phyloP scores from a whole-genome alignment of 2,329 filamentous ascomycete genomes.

The Fusarium redolens region DNA sequence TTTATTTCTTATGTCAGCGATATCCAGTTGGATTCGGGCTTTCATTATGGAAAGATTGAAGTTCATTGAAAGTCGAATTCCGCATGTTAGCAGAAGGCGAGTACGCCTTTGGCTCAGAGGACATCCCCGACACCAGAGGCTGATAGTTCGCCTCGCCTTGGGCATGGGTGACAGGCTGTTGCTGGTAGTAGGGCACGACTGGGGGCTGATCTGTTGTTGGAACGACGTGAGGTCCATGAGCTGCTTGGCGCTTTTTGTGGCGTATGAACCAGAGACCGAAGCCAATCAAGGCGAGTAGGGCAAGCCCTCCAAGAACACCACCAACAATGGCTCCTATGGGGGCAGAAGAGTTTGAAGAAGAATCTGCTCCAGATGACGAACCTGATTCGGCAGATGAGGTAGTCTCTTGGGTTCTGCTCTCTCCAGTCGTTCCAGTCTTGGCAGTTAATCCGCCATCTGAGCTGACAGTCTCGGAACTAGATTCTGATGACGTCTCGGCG shows the following conservation, averaged over 20 bases:
- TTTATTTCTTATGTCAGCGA: neutral
- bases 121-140: neutral
- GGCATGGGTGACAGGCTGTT: neutral
- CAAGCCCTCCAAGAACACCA: neutral
- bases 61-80: neutral
- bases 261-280: conserved; percentile 3
- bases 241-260: neutral
- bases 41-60: neutral
- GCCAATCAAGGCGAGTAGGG: neutral
- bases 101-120: neutral
- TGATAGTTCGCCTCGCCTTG: neutral
- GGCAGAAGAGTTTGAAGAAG: neutral
- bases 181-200: neutral
- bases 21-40: neutral
- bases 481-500: neutral
- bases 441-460: neutral
- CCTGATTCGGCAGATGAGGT: neutral
- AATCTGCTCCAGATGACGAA: neutral
- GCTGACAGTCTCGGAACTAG: neutral
- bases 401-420: neutral
- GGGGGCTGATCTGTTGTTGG: neutral
- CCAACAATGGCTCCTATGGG: neutral
- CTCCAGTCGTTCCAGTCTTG: neutral
- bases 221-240: neutral
- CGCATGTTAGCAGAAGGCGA: neutral